phyloP scores from a whole-genome alignment of 257 asterid genomes.

The Salvia hispanica region DNA sequence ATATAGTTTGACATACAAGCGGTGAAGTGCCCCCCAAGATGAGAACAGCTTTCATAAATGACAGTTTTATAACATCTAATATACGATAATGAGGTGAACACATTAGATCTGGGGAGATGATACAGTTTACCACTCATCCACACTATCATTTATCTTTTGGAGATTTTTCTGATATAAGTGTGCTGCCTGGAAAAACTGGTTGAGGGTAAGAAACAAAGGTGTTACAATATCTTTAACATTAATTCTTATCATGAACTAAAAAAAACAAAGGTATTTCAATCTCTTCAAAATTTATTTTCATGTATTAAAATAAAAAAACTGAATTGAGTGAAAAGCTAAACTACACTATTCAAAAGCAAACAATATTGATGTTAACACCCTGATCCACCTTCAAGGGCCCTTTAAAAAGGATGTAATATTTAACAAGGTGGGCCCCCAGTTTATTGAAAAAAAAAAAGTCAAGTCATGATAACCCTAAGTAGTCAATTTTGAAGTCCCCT shows the following conservation, averaged over 20 bases:
- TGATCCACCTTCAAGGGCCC: slow-evolving; percentile 17
- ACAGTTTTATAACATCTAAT: not conserved
- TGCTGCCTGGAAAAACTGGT: not conserved
- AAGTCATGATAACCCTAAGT: slow-evolving; percentile 2
- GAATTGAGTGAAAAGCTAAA: slow-evolving; percentile 13
- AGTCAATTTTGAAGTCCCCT: slow-evolving; percentile 3
- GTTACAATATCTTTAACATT: slow-evolving; percentile 2
- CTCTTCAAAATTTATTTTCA: not conserved
- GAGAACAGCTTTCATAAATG: not conserved
- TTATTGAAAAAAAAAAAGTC: not conserved
- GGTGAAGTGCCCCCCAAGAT: slow-evolving; percentile 19
- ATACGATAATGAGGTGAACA: too few relatives aligned
- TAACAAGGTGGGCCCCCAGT: not conserved
- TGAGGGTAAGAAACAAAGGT: not conserved
- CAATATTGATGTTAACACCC: not conserved
- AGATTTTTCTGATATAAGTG: not conserved
- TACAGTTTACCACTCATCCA: slow-evolving; percentile 1
- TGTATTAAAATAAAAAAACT: slow-evolving; percentile 26
- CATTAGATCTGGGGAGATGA: too few relatives aligned
- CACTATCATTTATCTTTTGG: not conserved
- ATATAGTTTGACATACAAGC: slow-evolving; percentile 23
- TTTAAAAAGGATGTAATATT: slow-evolving; percentile 16
- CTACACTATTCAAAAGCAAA: slow-evolving; percentile 20
- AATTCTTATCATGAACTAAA: not conserved
- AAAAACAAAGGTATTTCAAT: not conserved